Base-by-base conservation (phyloP, 768 basidiomycete genomes). In the Amyloporia xantha region DNA sequence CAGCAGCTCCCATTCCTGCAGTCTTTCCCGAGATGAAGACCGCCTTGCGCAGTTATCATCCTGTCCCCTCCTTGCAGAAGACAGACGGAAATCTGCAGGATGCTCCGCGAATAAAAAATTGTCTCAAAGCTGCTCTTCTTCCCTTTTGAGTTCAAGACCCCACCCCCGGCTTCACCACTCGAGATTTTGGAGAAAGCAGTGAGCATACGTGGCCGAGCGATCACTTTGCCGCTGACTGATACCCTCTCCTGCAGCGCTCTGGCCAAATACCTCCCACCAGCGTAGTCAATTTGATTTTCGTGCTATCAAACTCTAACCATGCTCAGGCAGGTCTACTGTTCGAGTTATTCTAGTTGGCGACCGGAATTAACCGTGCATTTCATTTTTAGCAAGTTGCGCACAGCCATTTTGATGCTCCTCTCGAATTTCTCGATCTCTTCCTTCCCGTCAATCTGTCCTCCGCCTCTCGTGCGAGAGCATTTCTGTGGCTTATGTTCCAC, bases 11-110 rank as follows among this genome's bases (percentile, higher is more conserved):
- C 12, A 21, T 33, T 43, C 25, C 9, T 44, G 37, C 56, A 91
- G 88, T 93, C 70, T 91, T 91, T 64, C 89, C 89, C 49, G 89
- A 91, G 71, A 92, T 93, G 91, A 87, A 89, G 66, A 93, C 91
- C 4, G 86, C 88, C 17, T 71, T 93, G 48, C 73, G 91, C 61
- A 89, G 88, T 47, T 93, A 93, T 65, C 91, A 93, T 59, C 89
- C 91, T 24, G 81, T 91, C n/a, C 91, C 91, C 9, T 86, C 85
- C 25, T 70, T 93, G 23, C 91, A 93, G 63, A 88, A 87, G 70
- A 88, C 90, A 13, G 84, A 86, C 55, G 86, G 85, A 15, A 91
- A 91, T 63, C 79, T 89, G 5, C 89, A 92, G 63, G 91, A 94
- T 64, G 91, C 91, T 35, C 91, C 91, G 19, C 80, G 91, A 52